Base-by-base conservation (phyloP, 805 yeast genomes). In the Wickerhamiella australiensis region DNA sequence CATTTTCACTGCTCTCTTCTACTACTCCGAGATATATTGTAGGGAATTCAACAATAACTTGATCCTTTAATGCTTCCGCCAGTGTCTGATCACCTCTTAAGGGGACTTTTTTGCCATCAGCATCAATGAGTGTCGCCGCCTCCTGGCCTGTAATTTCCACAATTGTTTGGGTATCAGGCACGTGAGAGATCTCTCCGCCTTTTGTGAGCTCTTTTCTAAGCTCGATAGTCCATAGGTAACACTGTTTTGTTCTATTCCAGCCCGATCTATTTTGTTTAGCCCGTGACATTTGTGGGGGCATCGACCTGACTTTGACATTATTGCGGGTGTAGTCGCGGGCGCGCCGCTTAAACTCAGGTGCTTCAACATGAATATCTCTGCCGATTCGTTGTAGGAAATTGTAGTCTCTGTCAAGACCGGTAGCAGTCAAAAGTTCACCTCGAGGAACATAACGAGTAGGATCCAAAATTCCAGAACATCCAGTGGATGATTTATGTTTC, bases 151-250 rank as follows among this genome's bases (percentile, higher is more conserved):
- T 44, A 21, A 51, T 12, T 5, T 42, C 44, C 2, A 26, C 18
- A 3, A 55, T 52, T 5, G 27, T 25, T 5, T 57, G 49, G 9
- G 51, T 46, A 33, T 58, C 61, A 18, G 55, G 52, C 5, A 61
- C 47, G 31, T 56, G 54, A 3, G 42, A 33, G 15, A 49, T 33
- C 9, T 11, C 21, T 5, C 1, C 60, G 65, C 3, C 61, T 2
- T 74, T 61, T 1, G 38, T 40, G 13, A 79, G 52, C 60, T 86
- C 94, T 3, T 74, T 61, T 1, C 43, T 42, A 8, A 79, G 52
- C 61, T 86, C 94, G 0, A 86, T 65, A 0, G 94, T 80, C 96
- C 96, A 86, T 15, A 74, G 75, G 61, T 75, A 85, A 6, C 73
- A 61, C 47, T 78, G 75, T 52, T 70, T 65, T 52, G 73, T 73